phyloP scores from a whole-genome alignment of 257 asterid genomes.

The Jaltomata sinuosa region DNA sequence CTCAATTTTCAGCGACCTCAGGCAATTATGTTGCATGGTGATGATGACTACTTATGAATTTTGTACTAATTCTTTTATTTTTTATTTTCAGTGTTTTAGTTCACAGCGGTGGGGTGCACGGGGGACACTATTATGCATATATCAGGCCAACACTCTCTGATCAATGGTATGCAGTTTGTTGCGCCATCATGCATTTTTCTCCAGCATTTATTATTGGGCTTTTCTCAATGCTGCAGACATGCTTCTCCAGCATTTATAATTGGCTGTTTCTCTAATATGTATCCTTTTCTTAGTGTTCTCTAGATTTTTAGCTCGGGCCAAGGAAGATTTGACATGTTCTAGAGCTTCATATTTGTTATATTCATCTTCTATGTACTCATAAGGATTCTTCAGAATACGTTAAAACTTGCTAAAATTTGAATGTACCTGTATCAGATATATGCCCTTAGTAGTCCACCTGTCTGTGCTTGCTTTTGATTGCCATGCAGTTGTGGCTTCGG shows the following conservation, averaged over 20 bases:
- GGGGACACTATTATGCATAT: slow-evolving; percentile 36
- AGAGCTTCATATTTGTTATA: neutral
- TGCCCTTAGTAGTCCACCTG: neutral
- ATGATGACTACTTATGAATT: neutral
- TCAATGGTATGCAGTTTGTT: slow-evolving; percentile 21
- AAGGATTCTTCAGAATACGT: neutral
- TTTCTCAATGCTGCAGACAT: neutral
- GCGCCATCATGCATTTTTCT: neutral
- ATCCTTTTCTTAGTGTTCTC: neutral
- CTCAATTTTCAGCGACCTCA: neutral
- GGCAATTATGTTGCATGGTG: neutral
- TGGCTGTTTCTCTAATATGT: neutral
- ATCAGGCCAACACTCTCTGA: slow-evolving; percentile 32
- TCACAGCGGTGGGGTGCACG: slow-evolving; percentile 38
- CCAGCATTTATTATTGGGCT: neutral
- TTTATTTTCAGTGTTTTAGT: slow-evolving; percentile 6
- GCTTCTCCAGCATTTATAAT: neutral
- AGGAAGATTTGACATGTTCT: neutral
- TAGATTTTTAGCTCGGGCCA: neutral
- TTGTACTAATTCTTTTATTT: neutral
- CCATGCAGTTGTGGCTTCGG: neutral
- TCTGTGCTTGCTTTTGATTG: neutral
- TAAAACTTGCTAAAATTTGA: neutral
- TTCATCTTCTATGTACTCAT: neutral
- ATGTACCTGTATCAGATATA: neutral